Base-by-base conservation (phyloP, 2,329 filamentous ascomycete genomes). In the Graphilbum ipis-grandicollis region DNA sequence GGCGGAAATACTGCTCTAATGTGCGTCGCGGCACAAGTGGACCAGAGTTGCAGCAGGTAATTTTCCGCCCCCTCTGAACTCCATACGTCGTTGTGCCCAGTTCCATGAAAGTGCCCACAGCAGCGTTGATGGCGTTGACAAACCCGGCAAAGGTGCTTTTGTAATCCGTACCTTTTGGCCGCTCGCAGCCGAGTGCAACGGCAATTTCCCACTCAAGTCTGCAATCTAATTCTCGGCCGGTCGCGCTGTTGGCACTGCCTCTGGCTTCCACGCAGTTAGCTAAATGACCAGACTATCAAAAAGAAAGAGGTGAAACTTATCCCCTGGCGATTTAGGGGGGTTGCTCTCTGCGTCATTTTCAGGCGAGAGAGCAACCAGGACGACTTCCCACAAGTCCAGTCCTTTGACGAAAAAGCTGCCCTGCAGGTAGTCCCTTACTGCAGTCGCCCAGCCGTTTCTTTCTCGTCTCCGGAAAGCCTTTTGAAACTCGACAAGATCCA, bases 351-450 rank as follows among this genome's bases (percentile, higher is more conserved):
- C 55, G 55, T 60, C 63, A 60, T 68, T 36, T 62, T 48, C 65
- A 61, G 63, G 59, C 53, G 56, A 52, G 55, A 58, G 52, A 53
- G 55, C 62, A 62, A 56, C 65, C 63, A 56, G 60, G 60, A 57
- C 62, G 55, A 56, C 51, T 46, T 49, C 39, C 48, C 44, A 45
- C 29, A 38, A 56, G 58, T 53, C 39, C 52, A 52, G 55, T 51
- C 57, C 56, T 50, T 52, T 45, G 47, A 31, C 47, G 41, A 49
- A 52, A 19, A 39, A 31, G 19, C 31, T 28, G 37, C 17, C 25
- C 33, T 10, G 28, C 26, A 39, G 33, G 34, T 2, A 22, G 17
- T 19, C 14, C 13, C 30, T 5, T 5, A 6, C 30, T 15, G 7
- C 30, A 4, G 18, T 19, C 31, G 5, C 31, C 13, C 21, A 23